phyloP scores from a whole-genome alignment of 1,284 basidiomycete genomes.

The Rhodotorula sp. region DNA sequence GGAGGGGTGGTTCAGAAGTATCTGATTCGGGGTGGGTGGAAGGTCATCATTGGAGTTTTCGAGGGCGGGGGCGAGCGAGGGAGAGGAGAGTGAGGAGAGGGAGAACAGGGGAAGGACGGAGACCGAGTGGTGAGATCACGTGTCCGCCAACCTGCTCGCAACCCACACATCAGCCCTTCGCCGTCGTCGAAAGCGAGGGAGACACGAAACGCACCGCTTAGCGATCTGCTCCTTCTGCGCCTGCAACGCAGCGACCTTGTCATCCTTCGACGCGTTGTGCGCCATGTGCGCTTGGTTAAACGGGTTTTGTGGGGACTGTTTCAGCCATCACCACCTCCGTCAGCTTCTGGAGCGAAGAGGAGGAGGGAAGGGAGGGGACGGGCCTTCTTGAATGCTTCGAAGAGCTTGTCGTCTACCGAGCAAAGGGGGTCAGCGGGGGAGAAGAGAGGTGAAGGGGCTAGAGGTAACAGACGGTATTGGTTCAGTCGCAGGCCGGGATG shows the following conservation, averaged over 20 bases:
- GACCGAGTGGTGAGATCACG: not conserved
- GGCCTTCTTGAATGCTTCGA: slow-evolving; percentile 27
- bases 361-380: slow-evolving; percentile 40
- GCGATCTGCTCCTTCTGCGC: slow-evolving; percentile 48
- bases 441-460: not conserved
- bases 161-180: not conserved
- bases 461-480: slow-evolving; percentile 59
- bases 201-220: slow-evolving; percentile 31
- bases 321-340: slow-evolving; percentile 59
- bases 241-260: slow-evolving; percentile 69
- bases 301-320: slow-evolving; percentile 61
- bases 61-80: not conserved
- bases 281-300: slow-evolving; percentile 45
- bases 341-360: not conserved
- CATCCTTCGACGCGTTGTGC: slow-evolving; percentile 76
- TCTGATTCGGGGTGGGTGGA: slow-evolving; percentile 5
- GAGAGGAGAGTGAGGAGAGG: not conserved
- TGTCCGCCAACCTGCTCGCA: not conserved
- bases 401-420: slow-evolving; percentile 14
- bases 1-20: slow-evolving; percentile 1
- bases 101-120: too few species aligned
- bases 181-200: not conserved
- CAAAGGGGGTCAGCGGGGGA: not conserved
- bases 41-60: slow-evolving; percentile 2
- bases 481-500: slow-evolving; percentile 59